Conservation (phyloP, 2,329 filamentous ascomycete species). For the Aspergillus pseudotamarii region DNA sequence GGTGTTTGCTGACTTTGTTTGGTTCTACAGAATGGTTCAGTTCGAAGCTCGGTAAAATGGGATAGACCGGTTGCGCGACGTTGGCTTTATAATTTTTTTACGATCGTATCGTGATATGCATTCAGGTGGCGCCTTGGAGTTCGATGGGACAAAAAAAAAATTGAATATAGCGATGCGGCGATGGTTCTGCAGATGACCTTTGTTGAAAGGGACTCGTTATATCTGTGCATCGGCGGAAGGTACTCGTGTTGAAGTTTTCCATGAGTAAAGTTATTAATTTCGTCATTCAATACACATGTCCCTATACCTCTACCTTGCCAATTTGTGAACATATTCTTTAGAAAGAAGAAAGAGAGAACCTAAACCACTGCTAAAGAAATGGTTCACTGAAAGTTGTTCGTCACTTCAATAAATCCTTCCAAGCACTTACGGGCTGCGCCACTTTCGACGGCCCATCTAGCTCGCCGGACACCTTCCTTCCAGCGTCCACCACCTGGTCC, state of each 20-base stretch:
- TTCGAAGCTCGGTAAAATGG: conserved; percentile 81
- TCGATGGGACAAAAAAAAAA: conserved; percentile 8
- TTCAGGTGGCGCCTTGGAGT: conserved; percentile 36
- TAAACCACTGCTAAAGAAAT: not conserved
- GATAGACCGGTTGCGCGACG: not conserved
- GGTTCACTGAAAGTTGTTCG: conserved; percentile 55
- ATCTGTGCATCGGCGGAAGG: not conserved
- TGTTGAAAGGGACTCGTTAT: not conserved
- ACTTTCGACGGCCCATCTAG: conserved; percentile 84
- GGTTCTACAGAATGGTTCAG: conserved; percentile 80
- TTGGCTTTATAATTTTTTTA: conserved; percentile 10
- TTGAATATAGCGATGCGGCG: conserved; percentile 4
- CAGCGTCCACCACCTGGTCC: conserved; percentile 86
- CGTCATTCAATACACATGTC: not conserved
- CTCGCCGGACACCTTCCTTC: conserved; percentile 91
- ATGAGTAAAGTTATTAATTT: not conserved
- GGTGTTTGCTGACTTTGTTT: conserved; percentile 1
- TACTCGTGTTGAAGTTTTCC: not conserved
- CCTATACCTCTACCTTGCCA: not conserved
- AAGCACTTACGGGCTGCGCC: conserved; percentile 84
- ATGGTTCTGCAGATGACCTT: not conserved
- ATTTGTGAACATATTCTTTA: not conserved
- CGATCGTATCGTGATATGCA: conserved; percentile 32
- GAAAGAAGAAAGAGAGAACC: conserved; percentile 4
- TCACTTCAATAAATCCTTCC: conserved; percentile 80